A percentile compares a stretch with the other conserved stretches of the same genome.
Conservation (phyloP, 495 filamentous ascomycete species). For the Penicillium odoratum region DNA sequence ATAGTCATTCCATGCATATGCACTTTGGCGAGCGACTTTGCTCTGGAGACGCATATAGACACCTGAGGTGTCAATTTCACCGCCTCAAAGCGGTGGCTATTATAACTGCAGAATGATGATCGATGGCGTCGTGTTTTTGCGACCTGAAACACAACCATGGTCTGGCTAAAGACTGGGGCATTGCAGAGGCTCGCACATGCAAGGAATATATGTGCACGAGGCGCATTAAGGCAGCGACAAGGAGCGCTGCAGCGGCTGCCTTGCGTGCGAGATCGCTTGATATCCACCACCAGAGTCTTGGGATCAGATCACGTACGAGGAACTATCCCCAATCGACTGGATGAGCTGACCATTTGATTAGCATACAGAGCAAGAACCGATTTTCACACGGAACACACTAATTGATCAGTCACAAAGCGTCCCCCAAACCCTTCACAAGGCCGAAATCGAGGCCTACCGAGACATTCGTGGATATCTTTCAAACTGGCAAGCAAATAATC, state of each 20-base stretch:
- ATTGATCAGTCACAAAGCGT: background rate
- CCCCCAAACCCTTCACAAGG: conserved; percentile 28
- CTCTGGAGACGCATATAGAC: background rate
- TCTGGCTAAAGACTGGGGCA: conserved; percentile 25
- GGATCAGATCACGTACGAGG: conserved; percentile 11
- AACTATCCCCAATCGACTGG: background rate
- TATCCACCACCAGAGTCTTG: conserved; percentile 16
- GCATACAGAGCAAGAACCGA: conserved; percentile 14
- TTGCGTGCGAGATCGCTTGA: conserved; percentile 3
- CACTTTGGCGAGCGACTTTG: background rate
- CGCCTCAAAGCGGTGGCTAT: conserved; percentile 10
- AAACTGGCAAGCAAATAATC: conserved; percentile 49
- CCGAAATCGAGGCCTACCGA: conserved; percentile 37
- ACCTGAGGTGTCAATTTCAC: conserved; percentile 7
- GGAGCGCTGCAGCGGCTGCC: background rate
- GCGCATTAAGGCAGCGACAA: conserved; percentile 6
- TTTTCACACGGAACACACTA: background rate
- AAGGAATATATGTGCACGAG: conserved; percentile 8
- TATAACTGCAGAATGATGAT: conserved; percentile 22
- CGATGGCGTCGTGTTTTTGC: conserved; percentile 13
- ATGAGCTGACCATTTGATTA: conserved; percentile 7
- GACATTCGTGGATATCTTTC: conserved; percentile 53
- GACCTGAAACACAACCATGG: conserved; percentile 28
- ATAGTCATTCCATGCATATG: too few species aligned
- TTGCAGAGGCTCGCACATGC: conserved; percentile 19